Conservation (phyloP, 2,329 filamentous ascomycete species). For the Cercospora zeina region DNA sequence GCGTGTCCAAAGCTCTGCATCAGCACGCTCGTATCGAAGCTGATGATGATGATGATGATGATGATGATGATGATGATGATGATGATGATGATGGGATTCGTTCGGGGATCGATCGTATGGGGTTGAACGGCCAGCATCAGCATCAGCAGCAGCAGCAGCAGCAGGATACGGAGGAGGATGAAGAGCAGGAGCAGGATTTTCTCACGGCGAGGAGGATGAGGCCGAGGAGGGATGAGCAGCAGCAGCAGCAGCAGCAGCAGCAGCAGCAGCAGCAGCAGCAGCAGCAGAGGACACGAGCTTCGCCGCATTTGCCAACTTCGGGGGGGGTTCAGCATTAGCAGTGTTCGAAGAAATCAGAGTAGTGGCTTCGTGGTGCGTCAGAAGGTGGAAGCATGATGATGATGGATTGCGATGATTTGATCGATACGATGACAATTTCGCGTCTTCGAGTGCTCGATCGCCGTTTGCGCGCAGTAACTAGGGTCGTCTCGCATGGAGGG, state of each 20-base stretch:
- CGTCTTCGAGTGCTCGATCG: too few species aligned
- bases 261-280: not conserved
- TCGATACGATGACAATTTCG: too few species aligned
- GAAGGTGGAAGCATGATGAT: too few species aligned
- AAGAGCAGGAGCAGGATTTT: slow-evolving; percentile 24
- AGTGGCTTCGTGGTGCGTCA: too few species aligned
- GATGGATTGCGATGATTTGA: too few species aligned
- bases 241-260: not conserved
- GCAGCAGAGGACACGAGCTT: not conserved
- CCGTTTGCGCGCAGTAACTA: too few species aligned
- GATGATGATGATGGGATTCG: slow-evolving; percentile 22
- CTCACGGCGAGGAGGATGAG: slow-evolving; percentile 10
- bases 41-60: slow-evolving; percentile 23
- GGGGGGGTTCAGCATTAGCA: slow-evolving; percentile 1
- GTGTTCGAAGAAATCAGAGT: too few species aligned
- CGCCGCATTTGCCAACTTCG: slow-evolving; percentile 7
- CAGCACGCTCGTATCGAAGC: slow-evolving; percentile 23
- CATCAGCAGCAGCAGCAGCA: slow-evolving; percentile 29
- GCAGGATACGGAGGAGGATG: slow-evolving; percentile 30
- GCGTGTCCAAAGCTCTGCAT: slow-evolving; percentile 20
- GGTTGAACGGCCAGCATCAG: slow-evolving; percentile 29
- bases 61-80: slow-evolving; percentile 21
- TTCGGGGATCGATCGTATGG: slow-evolving; percentile 28
- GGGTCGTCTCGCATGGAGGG: too few species aligned
- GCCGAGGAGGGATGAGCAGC: slow-evolving; percentile 10